Evolutionary conservation across 805 yeast genomes (phyloP).

Genomic region (Schwanniomyces occidentalis): DNA sequence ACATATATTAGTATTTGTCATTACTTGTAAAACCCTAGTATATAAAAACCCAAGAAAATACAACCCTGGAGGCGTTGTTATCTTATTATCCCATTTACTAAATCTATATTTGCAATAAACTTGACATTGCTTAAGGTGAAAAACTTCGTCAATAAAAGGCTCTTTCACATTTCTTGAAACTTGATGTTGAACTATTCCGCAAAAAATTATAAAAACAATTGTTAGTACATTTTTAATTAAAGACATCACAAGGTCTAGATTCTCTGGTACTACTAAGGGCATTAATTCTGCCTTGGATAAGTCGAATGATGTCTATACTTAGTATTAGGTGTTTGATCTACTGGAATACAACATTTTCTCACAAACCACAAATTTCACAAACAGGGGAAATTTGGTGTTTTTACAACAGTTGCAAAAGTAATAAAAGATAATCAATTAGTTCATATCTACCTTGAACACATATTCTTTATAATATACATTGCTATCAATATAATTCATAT

Average conservation of each 20-base stretch:
- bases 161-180: constrained; percentile 22
- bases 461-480: too few species aligned
- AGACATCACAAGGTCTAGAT: neutral
- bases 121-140: constrained; percentile 81
- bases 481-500: too few species aligned
- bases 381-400: neutral
- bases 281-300: constrained; percentile 1
- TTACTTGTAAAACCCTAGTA: constrained; percentile 27
- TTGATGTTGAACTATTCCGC: constrained; percentile 12
- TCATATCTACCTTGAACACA: too few species aligned
- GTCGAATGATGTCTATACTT: neutral
- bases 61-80: constrained; percentile 96
- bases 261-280: constrained; percentile 10
- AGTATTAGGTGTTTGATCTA: too few species aligned
- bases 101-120: constrained; percentile 63
- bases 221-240: neutral
- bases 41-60: constrained; percentile 52
- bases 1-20: constrained; percentile 13
- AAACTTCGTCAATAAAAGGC: constrained; percentile 72
- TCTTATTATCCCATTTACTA: constrained; percentile 78
- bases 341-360: too few species aligned
- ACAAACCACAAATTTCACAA: too few species aligned
- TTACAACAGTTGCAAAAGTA: constrained; percentile 2
- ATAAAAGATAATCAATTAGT: too few species aligned
- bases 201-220: constrained; percentile 11